Evolutionary conservation across 2,329 filamentous ascomycete species (phyloP).

Genomic region (Torrubiellomyces zombiae): DNA sequence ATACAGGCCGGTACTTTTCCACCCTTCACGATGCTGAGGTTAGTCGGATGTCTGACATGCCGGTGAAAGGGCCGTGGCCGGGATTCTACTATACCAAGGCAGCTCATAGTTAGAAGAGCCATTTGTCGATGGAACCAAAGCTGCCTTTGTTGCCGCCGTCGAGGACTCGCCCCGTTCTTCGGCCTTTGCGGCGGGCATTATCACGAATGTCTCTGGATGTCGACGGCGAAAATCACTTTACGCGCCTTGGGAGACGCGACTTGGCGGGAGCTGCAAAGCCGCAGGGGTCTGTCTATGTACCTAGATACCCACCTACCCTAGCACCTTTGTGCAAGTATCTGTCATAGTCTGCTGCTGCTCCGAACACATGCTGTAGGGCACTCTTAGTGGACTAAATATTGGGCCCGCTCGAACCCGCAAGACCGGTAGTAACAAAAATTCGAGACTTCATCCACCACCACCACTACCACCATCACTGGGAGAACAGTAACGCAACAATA

Average conservation of each 20-base stretch:
- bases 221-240: slow-evolving; percentile 16
- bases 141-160: slow-evolving; percentile 39
- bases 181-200: slow-evolving; percentile 32
- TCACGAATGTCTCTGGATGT: slow-evolving; percentile 7
- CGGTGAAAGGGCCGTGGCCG: too few relatives aligned
- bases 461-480: too few relatives aligned
- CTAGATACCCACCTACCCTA: slow-evolving; percentile 1
- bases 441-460: too few relatives aligned
- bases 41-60: slow-evolving; percentile 4
- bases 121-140: slow-evolving; percentile 30
- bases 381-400: too few relatives aligned
- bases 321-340: too few relatives aligned
- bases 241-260: slow-evolving; percentile 21
- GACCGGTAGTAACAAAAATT: too few relatives aligned
- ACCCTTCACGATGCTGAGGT: slow-evolving; percentile 45
- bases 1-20: slow-evolving; percentile 91
- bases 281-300: too few relatives aligned
- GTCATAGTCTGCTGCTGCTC: too few relatives aligned
- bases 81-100: slow-evolving; percentile 43
- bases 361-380: too few relatives aligned
- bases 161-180: slow-evolving; percentile 45
- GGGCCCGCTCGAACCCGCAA: too few relatives aligned
- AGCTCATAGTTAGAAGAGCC: slow-evolving; percentile 50
- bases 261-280: slow-evolving; percentile 2
- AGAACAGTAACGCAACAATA: too few relatives aligned